Base-by-base conservation (phyloP, 2,329 filamentous ascomycete species). In the Aspergillus aculeatus region DNA sequence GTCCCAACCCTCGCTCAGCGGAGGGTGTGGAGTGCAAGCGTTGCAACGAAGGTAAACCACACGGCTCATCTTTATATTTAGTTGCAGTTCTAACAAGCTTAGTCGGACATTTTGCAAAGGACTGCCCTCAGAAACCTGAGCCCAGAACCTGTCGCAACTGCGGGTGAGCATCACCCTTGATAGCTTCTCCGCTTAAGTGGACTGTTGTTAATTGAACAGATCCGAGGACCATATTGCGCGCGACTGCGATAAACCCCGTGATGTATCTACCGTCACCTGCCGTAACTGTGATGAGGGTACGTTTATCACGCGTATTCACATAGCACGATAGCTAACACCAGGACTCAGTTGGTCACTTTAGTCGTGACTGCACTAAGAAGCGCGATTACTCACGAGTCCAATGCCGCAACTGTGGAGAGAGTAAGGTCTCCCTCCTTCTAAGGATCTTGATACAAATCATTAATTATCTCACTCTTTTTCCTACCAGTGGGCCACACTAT, bases 81-180 rank as follows among this genome's bases (percentile, higher is more conserved):
- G 4, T 26, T 47, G 6, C 31, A 50, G 23, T 49, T 32, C n/a
- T 24, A 16, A 29, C 12, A 5, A 24, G 14, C 19, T 35, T 23
- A 80, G 78, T 73, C 21, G 78, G 78, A 9, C 78, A 80, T 53
- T 79, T 79, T 59, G 78, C 77, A 0, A 80, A 79, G 59, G 78
- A 82, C 29, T 82, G 80, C 58, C 75, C 77, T 14, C 70, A 75
- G 50, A 68, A 66, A 9, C 62, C 69, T 52, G 71, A 71, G 48
- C 66, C 71, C 21, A 73, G 72, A 50, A 67, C 75, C 50, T 82
- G 80, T 61, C 74, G 74, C 26, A 81, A 81, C 65, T 81, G 79
- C 65, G 77, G 76, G 75, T 78, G 63, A 69, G 73, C 12, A 31
- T 1, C 10, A 24, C 26, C 26, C 11, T 21, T 50, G 4, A 1